Evolutionary conservation across 768 basidiomycete species (phyloP), one percentile per base, ranked within the genome.

Genomic region (Kwoniella sp.): DNA sequence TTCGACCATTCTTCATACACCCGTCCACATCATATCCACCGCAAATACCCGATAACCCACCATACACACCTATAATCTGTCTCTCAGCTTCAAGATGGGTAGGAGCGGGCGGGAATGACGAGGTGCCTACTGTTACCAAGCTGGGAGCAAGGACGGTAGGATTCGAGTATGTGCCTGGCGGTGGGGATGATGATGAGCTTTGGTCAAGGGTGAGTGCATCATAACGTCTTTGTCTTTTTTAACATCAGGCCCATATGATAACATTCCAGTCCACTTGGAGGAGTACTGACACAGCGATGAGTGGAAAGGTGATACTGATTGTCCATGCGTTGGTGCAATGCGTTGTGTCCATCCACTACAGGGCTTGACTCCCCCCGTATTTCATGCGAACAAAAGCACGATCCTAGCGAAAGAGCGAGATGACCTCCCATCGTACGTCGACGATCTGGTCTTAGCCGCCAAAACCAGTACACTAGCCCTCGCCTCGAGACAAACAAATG

Each of bases 101-200:
- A 6, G 73, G 81, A 2, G 58, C 69, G 7, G 36, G 27, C 8
- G 74, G 54, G 6, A 85, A 86, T 1, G 73, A 73, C 55, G 68
- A 72, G 6, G 65, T 76, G 3, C 76, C 76, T 3, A 44, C 61
- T 1, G 60, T 69, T 0, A 76, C 73, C 21, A 61, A 64, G 55
- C 29, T 73, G 0, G 58, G 44, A 15, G 63, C 61, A 15, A 36
- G 49, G 7, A 59, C 85, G 0, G 88, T 89, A 63, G 90, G 90
- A 0, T 96, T 88, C 75, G 83, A 87, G 22, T 97, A 97, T 76
- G 85, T 97, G 8, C 93, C 95, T 77, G 95, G 95, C 0, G 91
- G 90, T 0, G 95, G 93, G 0, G 95, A 97, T 72, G 95, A 98
- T 71, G 91, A 94, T 73, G 93, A 96, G 78, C 82, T 89, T 5